Evolutionary conservation across 2,329 filamentous ascomycete species (phyloP), one percentile per base, ranked within the genome.

Genomic region (Amauroascus niger): DNA sequence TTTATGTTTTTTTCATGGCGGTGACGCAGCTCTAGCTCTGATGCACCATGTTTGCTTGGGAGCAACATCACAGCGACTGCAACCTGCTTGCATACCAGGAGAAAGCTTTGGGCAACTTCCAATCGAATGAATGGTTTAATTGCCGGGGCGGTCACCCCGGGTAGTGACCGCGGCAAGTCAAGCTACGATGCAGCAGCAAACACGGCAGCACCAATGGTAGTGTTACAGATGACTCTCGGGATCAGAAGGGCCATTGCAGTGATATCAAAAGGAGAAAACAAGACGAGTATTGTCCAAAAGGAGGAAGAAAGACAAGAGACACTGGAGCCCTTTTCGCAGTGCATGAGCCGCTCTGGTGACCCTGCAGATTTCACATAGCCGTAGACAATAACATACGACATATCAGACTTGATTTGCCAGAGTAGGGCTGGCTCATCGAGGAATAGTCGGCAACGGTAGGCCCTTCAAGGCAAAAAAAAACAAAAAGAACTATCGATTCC

Each of bases 1-100:
- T 52, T 52, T 52, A 52, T 45, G 32, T 28, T 7, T 13, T 28
- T 52, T 16, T 44, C 28, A n/a, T 14, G 18, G n/a, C 20, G 14
- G 47, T 22, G 11, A 46, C 28, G 9, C 40, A 28, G 41, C 30
- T 20, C 16, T 11, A 46, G 13, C 1, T 2, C 20, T 2, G 6
- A 35, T 11, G 22, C 2, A 11, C n/a, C 40, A 52, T 52, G 50
- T 46, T 52, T 52, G 50, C 50, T 52, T 39, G 16, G n/a, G n/a
- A 28, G 16, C n/a, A 11, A 20, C 26, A 41, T 46, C 50, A 40
- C 41, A 26, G 39, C 26, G 16, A 2, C 26, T 40, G 41, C 32
- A 28, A 14, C 41, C 30, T 22, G 41, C 18, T 51, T 51, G 39
- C 49, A 46, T 37, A 22, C 16, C 32, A 14, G 18, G 46, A 22